Percentiles rank a stretch among this genome's conserved stretches.
phyloP scores from a whole-genome alignment of 2,329 filamentous ascomycete species.

The Calonectria hongkongensis region DNA sequence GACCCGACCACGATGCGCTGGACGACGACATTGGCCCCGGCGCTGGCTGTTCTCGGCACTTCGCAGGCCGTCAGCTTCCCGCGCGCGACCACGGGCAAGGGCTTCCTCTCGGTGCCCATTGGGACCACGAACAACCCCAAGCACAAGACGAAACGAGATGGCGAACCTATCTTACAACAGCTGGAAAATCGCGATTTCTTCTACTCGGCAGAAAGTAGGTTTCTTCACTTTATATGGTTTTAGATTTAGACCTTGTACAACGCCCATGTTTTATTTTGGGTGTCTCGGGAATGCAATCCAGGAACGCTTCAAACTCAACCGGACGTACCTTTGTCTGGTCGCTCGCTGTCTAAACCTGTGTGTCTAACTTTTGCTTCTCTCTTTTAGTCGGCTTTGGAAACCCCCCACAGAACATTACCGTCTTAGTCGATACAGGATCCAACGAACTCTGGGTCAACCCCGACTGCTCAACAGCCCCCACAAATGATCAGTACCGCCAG shows the following conservation, averaged over 20 bases:
- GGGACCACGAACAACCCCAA: conserved; percentile 55
- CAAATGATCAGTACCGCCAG: conserved; percentile 57
- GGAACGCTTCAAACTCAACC: background rate
- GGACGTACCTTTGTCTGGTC: background rate
- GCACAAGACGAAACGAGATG: conserved; percentile 51
- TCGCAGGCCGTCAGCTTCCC: conserved; percentile 51
- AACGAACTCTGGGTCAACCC: conserved; percentile 75
- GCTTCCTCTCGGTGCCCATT: conserved; percentile 62
- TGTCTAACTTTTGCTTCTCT: conserved; percentile 8
- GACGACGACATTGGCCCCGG: conserved; percentile 50
- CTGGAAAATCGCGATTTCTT: conserved; percentile 62
- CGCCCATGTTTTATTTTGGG: background rate
- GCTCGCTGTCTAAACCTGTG: background rate
- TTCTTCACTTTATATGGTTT: background rate
- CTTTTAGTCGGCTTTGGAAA: conserved; percentile 65
- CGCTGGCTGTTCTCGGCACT: conserved; percentile 42
- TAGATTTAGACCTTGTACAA: background rate
- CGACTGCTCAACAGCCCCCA: conserved; percentile 64
- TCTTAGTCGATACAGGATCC: conserved; percentile 72
- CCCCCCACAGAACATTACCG: conserved; percentile 65
- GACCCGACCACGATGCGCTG: conserved; percentile 48
- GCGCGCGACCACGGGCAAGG: conserved; percentile 58
- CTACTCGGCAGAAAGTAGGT: conserved; percentile 63
- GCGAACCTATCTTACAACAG: conserved; percentile 54
- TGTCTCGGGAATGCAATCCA: conserved; percentile 20